Base-by-base conservation (phyloP, 75 land plant species). In the Selaginella moellendorffii region DNA sequence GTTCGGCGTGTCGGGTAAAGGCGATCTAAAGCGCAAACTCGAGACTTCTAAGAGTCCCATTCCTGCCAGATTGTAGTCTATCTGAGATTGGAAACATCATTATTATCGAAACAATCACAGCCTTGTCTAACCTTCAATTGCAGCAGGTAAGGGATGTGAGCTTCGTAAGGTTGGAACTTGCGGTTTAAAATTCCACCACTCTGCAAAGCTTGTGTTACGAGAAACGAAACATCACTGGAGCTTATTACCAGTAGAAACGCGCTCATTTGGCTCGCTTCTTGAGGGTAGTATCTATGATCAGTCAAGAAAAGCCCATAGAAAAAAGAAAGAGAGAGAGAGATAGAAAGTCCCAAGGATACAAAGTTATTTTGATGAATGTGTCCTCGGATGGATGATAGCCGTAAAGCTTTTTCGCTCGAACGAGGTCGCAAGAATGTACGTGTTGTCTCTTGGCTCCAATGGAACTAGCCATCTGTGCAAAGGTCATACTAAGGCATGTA, bases 111-210 rank as follows among this genome's bases (percentile, higher is more conserved):
- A n/a, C n/a, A n/a, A n/a, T n/a, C n/a, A n/a, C n/a, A n/a, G n/a
- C n/a, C n/a, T n/a, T n/a, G n/a, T n/a, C n/a, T n/a, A n/a, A 90
- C 97, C 80, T 83, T 52, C 66, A 90, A 80, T 51, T 90, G 97
- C 2, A 90, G 87, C 66, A 86, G 77, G 66, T 75, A 90, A 0
- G 97, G 87, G 65, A 90, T 73, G 61, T 90, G 97, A 25, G 97
- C 75, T 70, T 90, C 97, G 76, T 90, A 69, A 21, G 97, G 97
- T 70, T 86, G 97, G 51, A 90, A 78, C 12, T 59, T 53, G 68
- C 74, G 79, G 65, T 82, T 75, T 29, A 86, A 61, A 29, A 90
- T 79, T 59, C 87, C 78, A 62, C 97, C 90, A 52, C 71, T 77
- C 97, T 90, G 14, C 46, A 36, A 36, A 36, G 46, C 10, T 5